These are phyloP conservation scores for Aspergillus melleus DNA, from an alignment of 2,329 filamentous ascomycete species.

Conservation along the genomic window DNA sequence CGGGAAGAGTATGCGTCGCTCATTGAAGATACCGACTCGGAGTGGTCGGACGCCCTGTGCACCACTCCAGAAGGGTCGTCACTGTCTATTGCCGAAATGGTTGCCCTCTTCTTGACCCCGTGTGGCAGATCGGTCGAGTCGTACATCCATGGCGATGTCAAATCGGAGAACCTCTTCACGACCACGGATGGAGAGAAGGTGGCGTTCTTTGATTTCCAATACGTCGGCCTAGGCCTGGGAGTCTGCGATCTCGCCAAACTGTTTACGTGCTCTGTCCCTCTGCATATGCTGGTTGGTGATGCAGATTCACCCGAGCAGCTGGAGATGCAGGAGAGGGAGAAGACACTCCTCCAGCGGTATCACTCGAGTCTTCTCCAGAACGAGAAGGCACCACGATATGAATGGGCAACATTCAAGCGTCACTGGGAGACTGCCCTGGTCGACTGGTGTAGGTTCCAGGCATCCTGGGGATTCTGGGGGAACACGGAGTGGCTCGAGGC, in stretches of 20 bases:
- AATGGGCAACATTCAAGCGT: conserved; percentile 54
- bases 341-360: conserved; percentile 54
- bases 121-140: conserved; percentile 52
- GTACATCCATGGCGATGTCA: conserved; percentile 68
- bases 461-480: conserved; percentile 63
- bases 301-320: conserved; percentile 39
- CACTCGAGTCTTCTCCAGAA: conserved; percentile 13
- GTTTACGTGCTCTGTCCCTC: conserved; percentile 65
- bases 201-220: conserved; percentile 71
- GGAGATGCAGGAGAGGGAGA: conserved; percentile 55
- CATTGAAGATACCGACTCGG: conserved; percentile 47
- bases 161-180: conserved; percentile 68
- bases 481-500: conserved; percentile 61
- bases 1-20: conserved; percentile 57
- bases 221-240: conserved; percentile 63
- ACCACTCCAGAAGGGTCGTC: conserved; percentile 17
- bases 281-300: conserved; percentile 50
- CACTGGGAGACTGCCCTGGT: conserved; percentile 69
- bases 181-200: conserved; percentile 51
- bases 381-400: conserved; percentile 42
- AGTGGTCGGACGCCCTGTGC: conserved; percentile 58
- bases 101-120: conserved; percentile 53
- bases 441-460: conserved; percentile 65
- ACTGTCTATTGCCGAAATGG: conserved; percentile 53
- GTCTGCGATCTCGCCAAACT: conserved; percentile 67